Conservation (phyloP, 1,284 basidiomycete genomes). For the Trichosporon sp. region DNA sequence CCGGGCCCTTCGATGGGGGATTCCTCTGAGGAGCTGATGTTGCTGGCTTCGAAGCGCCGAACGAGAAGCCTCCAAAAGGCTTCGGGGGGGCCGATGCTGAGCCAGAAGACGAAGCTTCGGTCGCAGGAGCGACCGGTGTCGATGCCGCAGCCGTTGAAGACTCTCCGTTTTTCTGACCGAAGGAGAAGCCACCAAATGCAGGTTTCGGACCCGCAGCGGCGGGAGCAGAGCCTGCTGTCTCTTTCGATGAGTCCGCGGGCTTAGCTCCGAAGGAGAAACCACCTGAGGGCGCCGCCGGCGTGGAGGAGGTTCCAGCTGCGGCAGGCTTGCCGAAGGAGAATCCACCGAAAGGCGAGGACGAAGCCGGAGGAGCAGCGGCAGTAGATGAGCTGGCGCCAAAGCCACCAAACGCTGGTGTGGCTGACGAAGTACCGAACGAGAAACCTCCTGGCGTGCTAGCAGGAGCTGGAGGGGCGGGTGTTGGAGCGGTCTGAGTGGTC, state of each 20-base stretch:
- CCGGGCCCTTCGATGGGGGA: slow-evolving; percentile 1
- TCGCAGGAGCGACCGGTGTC: slow-evolving; percentile 7
- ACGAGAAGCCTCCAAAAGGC: slow-evolving; percentile 25
- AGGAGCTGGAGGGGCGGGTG: slow-evolving; percentile 2
- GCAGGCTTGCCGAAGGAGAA: slow-evolving; percentile 21
- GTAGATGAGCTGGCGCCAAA: slow-evolving; percentile 3
- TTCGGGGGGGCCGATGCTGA: slow-evolving; percentile 11
- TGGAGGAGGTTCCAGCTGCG: slow-evolving; percentile 10
- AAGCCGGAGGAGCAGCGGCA: slow-evolving; percentile 6
- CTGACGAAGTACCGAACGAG: slow-evolving; percentile 20
- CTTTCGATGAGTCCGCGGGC: not conserved
- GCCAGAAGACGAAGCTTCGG: slow-evolving; percentile 8
- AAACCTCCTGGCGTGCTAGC: slow-evolving; percentile 11
- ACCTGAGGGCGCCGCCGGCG: slow-evolving; percentile 17
- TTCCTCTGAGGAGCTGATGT: not conserved
- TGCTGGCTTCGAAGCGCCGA: slow-evolving; percentile 4
- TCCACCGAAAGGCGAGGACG: slow-evolving; percentile 21
- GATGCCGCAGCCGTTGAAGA: not conserved
- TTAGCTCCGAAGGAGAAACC: slow-evolving; percentile 23
- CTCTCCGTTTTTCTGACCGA: slow-evolving; percentile 8
- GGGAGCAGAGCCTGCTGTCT: not conserved
- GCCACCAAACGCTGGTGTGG: not conserved
- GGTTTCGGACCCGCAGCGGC: slow-evolving; percentile 13
- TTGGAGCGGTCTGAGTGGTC: not conserved
- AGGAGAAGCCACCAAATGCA: slow-evolving; percentile 25